Evolutionary conservation across 2,329 filamentous ascomycete genomes (phyloP).

Genomic region (Alternaria infectoria): DNA sequence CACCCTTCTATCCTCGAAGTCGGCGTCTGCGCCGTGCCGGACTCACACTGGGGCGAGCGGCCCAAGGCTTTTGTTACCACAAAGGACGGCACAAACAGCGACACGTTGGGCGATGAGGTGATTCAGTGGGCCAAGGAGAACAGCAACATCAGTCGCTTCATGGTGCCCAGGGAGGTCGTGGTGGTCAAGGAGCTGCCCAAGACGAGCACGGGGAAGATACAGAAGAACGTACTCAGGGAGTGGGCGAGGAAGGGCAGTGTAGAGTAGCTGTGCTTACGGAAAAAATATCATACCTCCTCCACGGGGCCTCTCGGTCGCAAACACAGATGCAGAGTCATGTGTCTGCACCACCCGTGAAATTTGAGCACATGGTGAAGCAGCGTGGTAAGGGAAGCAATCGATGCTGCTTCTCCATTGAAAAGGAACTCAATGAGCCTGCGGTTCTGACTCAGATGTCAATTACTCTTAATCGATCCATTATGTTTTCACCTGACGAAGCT

Average conservation of each 20-base stretch:
- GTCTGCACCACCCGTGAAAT: background rate
- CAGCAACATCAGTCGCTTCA: slow-evolving; percentile 85
- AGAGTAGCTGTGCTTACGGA: background rate
- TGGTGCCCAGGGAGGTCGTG: slow-evolving; percentile 78
- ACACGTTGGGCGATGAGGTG: slow-evolving; percentile 69
- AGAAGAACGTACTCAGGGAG: slow-evolving; percentile 89
- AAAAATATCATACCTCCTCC: background rate
- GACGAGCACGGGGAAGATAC: slow-evolving; percentile 94
- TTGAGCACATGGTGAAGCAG: background rate
- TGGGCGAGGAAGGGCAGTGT: slow-evolving; percentile 70
- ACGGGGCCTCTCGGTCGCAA: background rate
- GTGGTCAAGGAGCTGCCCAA: slow-evolving; percentile 89
- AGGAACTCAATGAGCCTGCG: background rate
- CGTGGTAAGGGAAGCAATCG: background rate
- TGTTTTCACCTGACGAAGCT: background rate
- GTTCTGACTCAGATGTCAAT: background rate
- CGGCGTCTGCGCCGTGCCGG: slow-evolving; percentile 84
- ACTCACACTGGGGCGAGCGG: slow-evolving; percentile 94
- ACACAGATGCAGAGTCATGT: background rate
- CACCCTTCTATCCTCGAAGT: slow-evolving; percentile 91
- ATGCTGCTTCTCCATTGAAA: background rate
- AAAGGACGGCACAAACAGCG: slow-evolving; percentile 62
- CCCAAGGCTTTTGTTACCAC: slow-evolving; percentile 92
- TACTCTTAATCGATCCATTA: background rate
- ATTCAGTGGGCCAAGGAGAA: slow-evolving; percentile 86